Base-by-base conservation (phyloP, 495 filamentous ascomycete genomes). In the Tricharina praecox region DNA sequence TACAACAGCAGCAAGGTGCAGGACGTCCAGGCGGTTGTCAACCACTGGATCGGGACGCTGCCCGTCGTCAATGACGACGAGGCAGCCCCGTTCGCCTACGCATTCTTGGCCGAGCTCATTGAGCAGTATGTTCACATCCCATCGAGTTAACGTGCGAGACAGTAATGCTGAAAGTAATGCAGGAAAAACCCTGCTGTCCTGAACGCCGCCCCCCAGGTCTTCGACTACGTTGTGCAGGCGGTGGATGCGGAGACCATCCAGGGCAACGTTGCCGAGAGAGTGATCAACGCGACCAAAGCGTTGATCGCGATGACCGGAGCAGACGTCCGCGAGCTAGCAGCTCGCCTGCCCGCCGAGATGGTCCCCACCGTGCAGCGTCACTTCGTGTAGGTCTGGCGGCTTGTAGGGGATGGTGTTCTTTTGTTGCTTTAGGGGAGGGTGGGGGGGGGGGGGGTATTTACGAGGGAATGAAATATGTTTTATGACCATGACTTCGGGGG, bases 11-110 rank as follows among this genome's bases (percentile, higher is more conserved):
- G 69, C 49, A 82, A 81, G 63, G 75, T 97, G 18, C 66, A 64
- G 33, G 78, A 85, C 58, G 66, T 76, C 18, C 77, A 85, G 55
- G 70, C 81, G 23, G 69, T 95, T 24, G 75, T 82, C 23, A 62
- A 64, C 25, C 77, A 76, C 61, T 99, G 92, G 92, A 67, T 99
- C 21, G 76, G 82, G 19, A 93, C 84, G 0, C 67, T 99, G 21
- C 92, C 92, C 1, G 79, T 99, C 36, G 77, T 79, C 3, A 93
- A 92, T 59, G 92, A 99, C 53, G 92, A 96, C 63, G 92, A 96
- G 67, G 92, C 90, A 2, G 92, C 92, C 2, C 90, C 92, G 23
- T 96, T 93, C 60, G 87, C 87, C 0, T 99, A 99, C 62, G 77
- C 77, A 5, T 99, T 93, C 63, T 70, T 99, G 44, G 77, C 81